Evolutionary conservation across 202 grass and related monocot genomes (phyloP).

Genomic region (Setaria italica): DNA sequence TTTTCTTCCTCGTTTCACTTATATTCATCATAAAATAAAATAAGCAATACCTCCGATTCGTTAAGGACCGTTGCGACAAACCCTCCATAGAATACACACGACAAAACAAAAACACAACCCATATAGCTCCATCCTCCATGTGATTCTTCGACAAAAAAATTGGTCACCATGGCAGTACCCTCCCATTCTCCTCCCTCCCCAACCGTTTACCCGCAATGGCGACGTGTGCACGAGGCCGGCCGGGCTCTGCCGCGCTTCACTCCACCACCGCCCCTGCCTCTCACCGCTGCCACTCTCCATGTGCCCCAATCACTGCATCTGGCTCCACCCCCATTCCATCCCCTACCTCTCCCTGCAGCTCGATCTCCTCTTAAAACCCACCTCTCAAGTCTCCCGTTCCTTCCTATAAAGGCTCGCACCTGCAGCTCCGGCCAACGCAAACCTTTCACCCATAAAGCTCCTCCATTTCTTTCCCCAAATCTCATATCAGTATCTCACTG

Average conservation of each 20-base stretch:
- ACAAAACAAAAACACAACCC: not conserved
- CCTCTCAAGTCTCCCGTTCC: conserved; percentile 4
- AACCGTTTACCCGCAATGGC: conserved; percentile 11
- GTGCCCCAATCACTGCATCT: conserved; percentile 58
- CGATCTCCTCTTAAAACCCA: not conserved
- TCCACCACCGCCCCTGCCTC: conserved; percentile 45
- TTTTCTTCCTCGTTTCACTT: not conserved
- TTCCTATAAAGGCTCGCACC: conserved; percentile 36
- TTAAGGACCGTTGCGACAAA: not conserved
- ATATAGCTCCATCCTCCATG: not conserved
- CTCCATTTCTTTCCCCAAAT: not conserved
- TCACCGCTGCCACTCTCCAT: conserved; percentile 54
- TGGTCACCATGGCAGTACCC: not conserved
- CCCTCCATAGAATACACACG: not conserved
- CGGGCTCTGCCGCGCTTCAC: not conserved
- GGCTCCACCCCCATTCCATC: conserved; percentile 21
- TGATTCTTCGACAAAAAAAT: not conserved
- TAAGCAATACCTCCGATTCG: not conserved
- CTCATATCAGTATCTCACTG: not conserved
- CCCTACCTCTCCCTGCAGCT: not conserved
- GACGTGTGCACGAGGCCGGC: not conserved
- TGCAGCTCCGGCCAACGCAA: conserved; percentile 31
- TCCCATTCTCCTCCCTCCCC: not conserved
- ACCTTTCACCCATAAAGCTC: not conserved
- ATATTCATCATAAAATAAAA: not conserved